Conservation (phyloP, 169 alveolate genomes). For the Plasmodium inui region DNA sequence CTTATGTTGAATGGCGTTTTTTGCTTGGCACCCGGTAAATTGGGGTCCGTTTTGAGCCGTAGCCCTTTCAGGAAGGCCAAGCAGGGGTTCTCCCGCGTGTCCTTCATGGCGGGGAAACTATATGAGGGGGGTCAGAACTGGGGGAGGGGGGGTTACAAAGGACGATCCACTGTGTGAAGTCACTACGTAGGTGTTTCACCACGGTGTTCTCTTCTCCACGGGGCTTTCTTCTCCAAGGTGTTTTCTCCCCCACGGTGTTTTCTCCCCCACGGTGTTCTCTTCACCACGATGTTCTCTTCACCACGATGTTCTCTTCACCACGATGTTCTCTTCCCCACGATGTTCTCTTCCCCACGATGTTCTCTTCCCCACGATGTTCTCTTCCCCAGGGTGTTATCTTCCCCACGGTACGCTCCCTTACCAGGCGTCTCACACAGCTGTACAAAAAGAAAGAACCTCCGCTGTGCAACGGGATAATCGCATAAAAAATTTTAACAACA, state of each 20-base stretch:
- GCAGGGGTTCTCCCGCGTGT: background rate
- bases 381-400: no score
- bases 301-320: no score
- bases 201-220: no score
- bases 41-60: conserved; percentile 30
- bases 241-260: no score
- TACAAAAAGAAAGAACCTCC: background rate
- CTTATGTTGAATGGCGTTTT: conserved; percentile 65
- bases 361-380: background rate
- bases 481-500: background rate
- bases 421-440: background rate
- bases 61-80: conserved; percentile 13
- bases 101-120: background rate
- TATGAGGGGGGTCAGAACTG: background rate
- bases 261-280: no score
- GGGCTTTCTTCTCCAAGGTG: no score
- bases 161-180: background rate
- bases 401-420: background rate
- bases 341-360: background rate
- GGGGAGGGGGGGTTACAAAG: background rate
- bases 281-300: no score
- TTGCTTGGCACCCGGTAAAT: conserved; percentile 65
- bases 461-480: background rate
- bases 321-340: background rate
- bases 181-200: background rate